phyloP scores from a whole-genome alignment of 2,329 filamentous ascomycete genomes.

The Calonectria hongkongensis region DNA sequence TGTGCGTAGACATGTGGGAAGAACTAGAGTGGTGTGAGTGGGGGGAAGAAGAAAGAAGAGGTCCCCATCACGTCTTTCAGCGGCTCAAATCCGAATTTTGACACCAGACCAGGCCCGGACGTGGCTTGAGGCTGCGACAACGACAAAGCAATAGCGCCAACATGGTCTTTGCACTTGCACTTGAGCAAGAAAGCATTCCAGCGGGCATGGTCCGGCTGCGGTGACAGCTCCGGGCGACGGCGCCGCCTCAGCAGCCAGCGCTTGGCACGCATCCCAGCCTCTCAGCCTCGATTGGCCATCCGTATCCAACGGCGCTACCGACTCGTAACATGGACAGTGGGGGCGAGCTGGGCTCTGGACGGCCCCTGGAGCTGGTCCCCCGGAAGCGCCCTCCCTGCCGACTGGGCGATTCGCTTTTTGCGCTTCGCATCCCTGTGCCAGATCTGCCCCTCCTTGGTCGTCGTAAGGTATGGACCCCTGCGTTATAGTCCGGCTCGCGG shows the following conservation, averaged over 20 bases:
- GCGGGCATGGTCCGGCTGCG: background rate
- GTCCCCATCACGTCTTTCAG: slow-evolving; percentile 5
- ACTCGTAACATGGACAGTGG: background rate
- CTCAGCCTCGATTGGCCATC: slow-evolving; percentile 26
- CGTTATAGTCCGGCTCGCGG: slow-evolving; percentile 25
- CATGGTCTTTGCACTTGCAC: slow-evolving; percentile 17
- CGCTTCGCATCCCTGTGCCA: slow-evolving; percentile 9
- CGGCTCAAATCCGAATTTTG: background rate
- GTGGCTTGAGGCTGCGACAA: slow-evolving; percentile 25
- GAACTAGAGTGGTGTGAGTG: slow-evolving; percentile 20
- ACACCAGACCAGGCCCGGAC: slow-evolving; percentile 3
- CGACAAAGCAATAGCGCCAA: slow-evolving; percentile 17
- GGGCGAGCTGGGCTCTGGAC: slow-evolving; percentile 10
- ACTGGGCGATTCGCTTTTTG: slow-evolving; percentile 24
- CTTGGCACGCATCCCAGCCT: slow-evolving; percentile 29
- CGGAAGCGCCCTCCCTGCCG: slow-evolving; percentile 7
- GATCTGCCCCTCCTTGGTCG: slow-evolving; percentile 17
- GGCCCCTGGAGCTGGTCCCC: slow-evolving; percentile 8
- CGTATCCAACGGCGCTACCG: slow-evolving; percentile 28
- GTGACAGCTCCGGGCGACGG: background rate
- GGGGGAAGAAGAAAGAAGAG: slow-evolving; percentile 21
- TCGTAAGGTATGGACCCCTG: slow-evolving; percentile 22
- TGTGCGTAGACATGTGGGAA: slow-evolving; percentile 16
- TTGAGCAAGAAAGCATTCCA: slow-evolving; percentile 7
- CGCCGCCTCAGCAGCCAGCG: background rate